Evolutionary conservation across 441 rosid species (phyloP).

Genomic region (Eruca vesicaria): DNA sequence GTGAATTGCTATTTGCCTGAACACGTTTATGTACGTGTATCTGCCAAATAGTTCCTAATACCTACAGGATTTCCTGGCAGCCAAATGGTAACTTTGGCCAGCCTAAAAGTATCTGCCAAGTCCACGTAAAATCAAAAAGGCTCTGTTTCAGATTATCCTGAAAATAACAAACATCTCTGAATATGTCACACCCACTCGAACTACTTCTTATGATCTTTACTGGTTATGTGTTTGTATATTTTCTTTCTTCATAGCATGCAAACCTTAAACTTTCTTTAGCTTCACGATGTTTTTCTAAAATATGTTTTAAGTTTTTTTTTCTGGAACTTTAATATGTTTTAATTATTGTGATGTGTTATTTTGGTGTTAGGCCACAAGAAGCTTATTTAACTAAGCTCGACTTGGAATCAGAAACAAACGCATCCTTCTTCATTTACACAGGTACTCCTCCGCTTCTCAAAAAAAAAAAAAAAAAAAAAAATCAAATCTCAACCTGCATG

Average conservation of each 20-base stretch:
- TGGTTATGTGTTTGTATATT: neutral
- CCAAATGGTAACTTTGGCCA: conserved; percentile 9
- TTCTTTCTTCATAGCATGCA: neutral
- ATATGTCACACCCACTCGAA: neutral
- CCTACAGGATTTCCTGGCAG: neutral
- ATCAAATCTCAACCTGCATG: neutral
- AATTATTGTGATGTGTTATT: neutral
- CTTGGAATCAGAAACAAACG: conserved; percentile 4
- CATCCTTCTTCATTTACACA: conserved; percentile 12
- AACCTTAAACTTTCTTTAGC: neutral
- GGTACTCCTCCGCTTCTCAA: conserved; percentile 12
- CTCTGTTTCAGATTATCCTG: neutral
- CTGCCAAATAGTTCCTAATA: neutral
- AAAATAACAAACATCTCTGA: neutral
- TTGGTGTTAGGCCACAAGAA: neutral
- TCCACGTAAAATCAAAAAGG: neutral
- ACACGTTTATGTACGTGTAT: conserved; percentile 2
- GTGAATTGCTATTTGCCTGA: neutral
- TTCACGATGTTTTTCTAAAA: neutral
- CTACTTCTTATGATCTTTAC: neutral
- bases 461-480: no score
- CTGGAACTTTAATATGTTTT: neutral
- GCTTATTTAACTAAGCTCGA: neutral
- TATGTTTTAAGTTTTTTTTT: neutral
- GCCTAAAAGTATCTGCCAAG: neutral